phyloP scores from a whole-genome alignment of 176 grass and related monocot species.

The Saccharum officinarum region DNA sequence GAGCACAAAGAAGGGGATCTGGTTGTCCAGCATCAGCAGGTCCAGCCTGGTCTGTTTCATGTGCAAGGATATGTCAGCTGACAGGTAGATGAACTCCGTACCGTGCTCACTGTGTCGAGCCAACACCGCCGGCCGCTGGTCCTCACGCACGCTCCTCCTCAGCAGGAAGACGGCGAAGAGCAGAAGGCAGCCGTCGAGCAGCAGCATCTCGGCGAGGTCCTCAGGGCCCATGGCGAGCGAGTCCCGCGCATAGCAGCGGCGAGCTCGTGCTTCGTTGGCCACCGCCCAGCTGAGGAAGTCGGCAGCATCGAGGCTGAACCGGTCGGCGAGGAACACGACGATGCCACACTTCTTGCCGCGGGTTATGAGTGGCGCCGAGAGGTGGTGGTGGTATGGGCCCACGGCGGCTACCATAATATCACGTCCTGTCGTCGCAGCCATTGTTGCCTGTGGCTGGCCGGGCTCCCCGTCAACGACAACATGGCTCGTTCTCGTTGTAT shows the following conservation, averaged over 20 bases:
- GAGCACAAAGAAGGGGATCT: conserved; percentile 8
- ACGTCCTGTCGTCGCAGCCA: no score
- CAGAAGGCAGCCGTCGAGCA: conserved; percentile 2
- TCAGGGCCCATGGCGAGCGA: background rate
- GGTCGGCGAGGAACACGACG: background rate
- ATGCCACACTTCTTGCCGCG: background rate
- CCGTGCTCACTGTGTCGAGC: no score
- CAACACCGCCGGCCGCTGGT: background rate
- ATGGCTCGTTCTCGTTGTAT: no score
- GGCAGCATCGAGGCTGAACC: background rate
- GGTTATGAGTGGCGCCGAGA: no score
- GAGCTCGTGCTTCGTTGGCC: background rate
- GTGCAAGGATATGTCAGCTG: background rate
- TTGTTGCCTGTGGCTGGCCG: no score
- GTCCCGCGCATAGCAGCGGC: background rate
- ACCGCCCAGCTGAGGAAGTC: background rate
- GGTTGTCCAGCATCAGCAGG: background rate
- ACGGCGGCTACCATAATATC: no score
- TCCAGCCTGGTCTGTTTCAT: conserved; percentile 2
- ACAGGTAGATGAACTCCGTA: background rate
- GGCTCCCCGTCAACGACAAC: no score
- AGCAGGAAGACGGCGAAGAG: background rate
- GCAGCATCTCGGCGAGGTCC: background rate
- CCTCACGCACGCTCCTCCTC: background rate
- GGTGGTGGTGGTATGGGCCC: no score